Base-by-base conservation (phyloP, 768 basidiomycete genomes). In the Lactifluus piperatus region DNA sequence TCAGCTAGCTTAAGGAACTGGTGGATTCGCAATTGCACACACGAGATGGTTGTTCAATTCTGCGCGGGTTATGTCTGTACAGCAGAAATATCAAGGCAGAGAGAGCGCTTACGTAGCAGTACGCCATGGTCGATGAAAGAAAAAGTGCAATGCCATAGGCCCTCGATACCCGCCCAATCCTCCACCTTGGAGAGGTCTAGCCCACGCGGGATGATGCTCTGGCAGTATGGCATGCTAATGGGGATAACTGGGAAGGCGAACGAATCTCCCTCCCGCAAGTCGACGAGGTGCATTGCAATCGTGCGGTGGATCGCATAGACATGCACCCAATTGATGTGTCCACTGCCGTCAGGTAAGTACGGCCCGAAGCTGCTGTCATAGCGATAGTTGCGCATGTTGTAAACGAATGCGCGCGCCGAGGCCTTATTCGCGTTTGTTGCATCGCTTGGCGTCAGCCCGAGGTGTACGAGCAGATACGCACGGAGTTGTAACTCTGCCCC, bases 51-150 rank as follows among this genome's bases (percentile, higher is more conserved):
- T 72, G 61, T 86, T 86, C 60, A 78, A 83, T 41, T 72, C 81
- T 84, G 51, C 36, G 55, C 27, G 54, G n/a, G 10, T 58, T 26
- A 58, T 26, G 24, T 22, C 48, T 41, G 36, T 5, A 37, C n/a
- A 11, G 24, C 13, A 16, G 26, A 7, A n/a, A 22, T 7, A 2
- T 10, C 30, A 26, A 10, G 4, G 27, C 27, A 18, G 29, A 32
- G 27, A n/a, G 8, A 14, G 34, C 14, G 73, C 84, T 68, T 65
- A 88, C 85, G 71, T 43, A 85, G 64, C 37, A 88, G 74, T 48
- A 83, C 83, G 5, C 83, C 71, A 65, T 88, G 85, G 67, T 88
- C 85, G 53, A 79, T 77, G 65, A 85, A 88, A 53, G 79, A 82
- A 65, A 86, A 87, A n/a, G 79, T 77, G 13, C 82, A 77, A 4